A percentile compares a stretch with the other conserved stretches of the same genome.
Conservation (phyloP, 768 basidiomycete genomes). For the Pulveroboletus ravenelii region DNA sequence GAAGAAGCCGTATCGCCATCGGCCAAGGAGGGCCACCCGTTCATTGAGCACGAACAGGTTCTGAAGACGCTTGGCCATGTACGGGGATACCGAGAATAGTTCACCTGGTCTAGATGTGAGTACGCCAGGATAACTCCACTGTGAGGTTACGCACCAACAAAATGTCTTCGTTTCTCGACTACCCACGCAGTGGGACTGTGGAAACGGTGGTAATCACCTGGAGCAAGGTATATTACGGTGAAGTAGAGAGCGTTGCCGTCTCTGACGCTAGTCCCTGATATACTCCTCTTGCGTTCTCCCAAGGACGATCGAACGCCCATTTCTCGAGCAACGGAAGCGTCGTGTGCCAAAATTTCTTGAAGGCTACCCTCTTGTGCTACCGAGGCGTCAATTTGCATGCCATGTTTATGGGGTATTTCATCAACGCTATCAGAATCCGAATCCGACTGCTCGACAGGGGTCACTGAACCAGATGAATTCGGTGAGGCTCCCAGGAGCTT, state of each 20-base stretch:
- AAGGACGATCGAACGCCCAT: slow-evolving; percentile 54
- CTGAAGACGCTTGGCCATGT: slow-evolving; percentile 85
- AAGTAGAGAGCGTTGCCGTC: slow-evolving; percentile 87
- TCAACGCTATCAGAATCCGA: slow-evolving; percentile 24
- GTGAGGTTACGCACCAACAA: slow-evolving; percentile 60
- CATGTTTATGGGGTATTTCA: slow-evolving; percentile 49
- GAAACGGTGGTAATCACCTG: slow-evolving; percentile 98
- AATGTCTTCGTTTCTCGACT: slow-evolving; percentile 92
- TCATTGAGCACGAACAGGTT: slow-evolving; percentile 98
- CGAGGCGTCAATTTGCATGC: slow-evolving; percentile 69
- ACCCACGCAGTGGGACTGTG: slow-evolving; percentile 97
- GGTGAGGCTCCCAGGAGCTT: slow-evolving; percentile 68
- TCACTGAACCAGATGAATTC: slow-evolving; percentile 37
- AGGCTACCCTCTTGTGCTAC: slow-evolving; percentile 53
- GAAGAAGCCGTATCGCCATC: slow-evolving; percentile 96
- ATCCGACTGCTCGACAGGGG: slow-evolving; percentile 19
- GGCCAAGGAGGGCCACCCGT: slow-evolving; percentile 88
- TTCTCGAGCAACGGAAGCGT: slow-evolving; percentile 65
- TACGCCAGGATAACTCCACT: not conserved
- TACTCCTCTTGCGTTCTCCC: slow-evolving; percentile 30
- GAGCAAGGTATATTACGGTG: slow-evolving; percentile 94
- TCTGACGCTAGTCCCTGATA: slow-evolving; percentile 47
- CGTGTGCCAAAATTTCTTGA: slow-evolving; percentile 58
- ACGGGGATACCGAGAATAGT: slow-evolving; percentile 94
- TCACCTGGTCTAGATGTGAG: slow-evolving; percentile 51